Conservation (phyloP, 108 stramenopile species). For the Cyclotella baltica region DNA sequence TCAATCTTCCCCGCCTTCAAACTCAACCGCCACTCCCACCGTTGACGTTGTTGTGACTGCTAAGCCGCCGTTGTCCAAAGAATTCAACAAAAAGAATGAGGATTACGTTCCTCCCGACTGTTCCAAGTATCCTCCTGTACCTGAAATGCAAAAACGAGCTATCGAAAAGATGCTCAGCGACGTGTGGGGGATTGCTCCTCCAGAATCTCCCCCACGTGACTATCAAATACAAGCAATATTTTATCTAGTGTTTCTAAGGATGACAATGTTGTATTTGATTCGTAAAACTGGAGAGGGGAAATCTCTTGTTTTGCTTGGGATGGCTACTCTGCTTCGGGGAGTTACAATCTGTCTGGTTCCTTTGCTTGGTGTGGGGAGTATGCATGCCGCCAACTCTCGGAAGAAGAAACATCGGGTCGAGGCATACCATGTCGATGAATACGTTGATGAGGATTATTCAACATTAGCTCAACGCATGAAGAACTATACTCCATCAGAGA, state of each 20-base stretch:
- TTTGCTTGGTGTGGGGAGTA: conserved; percentile 13
- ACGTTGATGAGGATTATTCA: not conserved
- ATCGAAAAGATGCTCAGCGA: not conserved
- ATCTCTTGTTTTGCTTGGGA: conserved; percentile 15
- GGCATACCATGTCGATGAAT: not conserved
- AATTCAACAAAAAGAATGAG: too few species aligned
- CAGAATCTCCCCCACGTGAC: too few species aligned
- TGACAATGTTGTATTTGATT: conserved; percentile 21
- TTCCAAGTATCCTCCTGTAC: not conserved
- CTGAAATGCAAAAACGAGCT: not conserved
- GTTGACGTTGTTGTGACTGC: too few species aligned
- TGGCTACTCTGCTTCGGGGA: conserved; percentile 12
- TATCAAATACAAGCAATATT: not conserved
- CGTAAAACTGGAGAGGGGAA: conserved; percentile 27
- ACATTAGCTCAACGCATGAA: not conserved
- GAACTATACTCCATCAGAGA: not conserved
- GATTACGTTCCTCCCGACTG: not conserved
- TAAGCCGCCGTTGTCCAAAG: too few species aligned
- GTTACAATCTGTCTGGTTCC: conserved; percentile 10
- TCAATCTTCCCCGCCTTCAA: too few species aligned
- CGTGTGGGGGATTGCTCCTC: not conserved
- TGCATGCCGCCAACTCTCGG: not conserved
- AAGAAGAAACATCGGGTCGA: not conserved
- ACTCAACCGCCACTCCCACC: too few species aligned
- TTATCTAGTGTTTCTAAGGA: not conserved